Conservation (phyloP, 805 yeast genomes). For the Barnettozyma botsteinii region DNA sequence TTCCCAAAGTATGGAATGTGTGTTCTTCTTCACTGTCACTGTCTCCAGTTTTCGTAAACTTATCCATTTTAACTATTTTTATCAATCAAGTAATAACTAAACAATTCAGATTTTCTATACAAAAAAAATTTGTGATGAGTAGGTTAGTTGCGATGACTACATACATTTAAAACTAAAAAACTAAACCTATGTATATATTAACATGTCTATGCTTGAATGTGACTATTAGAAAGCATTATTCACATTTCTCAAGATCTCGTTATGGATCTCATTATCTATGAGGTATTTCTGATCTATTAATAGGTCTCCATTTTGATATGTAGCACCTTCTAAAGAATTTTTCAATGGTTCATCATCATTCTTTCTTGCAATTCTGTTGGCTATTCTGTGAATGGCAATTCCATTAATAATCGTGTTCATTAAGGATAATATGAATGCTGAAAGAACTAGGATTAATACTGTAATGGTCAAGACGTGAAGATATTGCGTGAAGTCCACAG, state of each 20-base stretch:
- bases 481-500: no score
- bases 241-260: no score
- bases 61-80: constrained; percentile 15
- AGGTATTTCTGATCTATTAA: no score
- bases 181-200: no score
- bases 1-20: constrained; percentile 12
- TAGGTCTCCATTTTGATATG: neutral
- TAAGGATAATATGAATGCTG: neutral
- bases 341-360: neutral
- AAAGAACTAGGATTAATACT: neutral
- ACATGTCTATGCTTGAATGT: no score
- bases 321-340: neutral
- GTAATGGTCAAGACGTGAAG: no score
- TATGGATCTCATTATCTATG: no score
- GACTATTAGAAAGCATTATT: no score
- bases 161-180: no score
- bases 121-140: neutral
- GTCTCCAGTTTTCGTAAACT: constrained; percentile 13
- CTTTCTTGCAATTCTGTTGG: neutral
- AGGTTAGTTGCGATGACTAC: neutral
- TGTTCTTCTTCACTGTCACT: constrained; percentile 11
- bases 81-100: neutral
- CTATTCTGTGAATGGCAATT: constrained; percentile 4
- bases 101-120: no score
- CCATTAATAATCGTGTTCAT: constrained; percentile 1